phyloP scores from a whole-genome alignment of 2,329 filamentous ascomycete species.

The Aurifilum marmelostoma region DNA sequence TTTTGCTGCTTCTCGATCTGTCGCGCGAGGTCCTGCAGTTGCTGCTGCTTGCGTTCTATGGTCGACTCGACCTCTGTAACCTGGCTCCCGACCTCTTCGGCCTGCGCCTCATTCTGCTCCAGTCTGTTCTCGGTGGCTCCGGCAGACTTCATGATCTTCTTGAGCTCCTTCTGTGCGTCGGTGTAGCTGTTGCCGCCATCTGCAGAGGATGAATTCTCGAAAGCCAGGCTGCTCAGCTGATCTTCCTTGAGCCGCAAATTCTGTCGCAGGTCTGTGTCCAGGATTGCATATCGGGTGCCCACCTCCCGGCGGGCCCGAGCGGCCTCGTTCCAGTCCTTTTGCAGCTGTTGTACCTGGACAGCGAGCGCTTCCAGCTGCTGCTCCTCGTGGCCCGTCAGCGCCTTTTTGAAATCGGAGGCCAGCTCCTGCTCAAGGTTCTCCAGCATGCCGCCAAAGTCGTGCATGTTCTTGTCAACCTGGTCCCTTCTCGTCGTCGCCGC shows the following conservation, averaged over 20 bases:
- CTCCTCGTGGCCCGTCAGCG: slow-evolving; percentile 81
- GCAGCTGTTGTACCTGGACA: slow-evolving; percentile 70
- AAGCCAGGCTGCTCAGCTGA: slow-evolving; percentile 76
- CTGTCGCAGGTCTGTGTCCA: slow-evolving; percentile 87
- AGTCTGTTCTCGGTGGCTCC: slow-evolving; percentile 70
- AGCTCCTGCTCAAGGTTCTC: slow-evolving; percentile 80
- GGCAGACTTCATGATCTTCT: slow-evolving; percentile 73
- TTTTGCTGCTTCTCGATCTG: slow-evolving; percentile 86
- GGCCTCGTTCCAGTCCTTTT: slow-evolving; percentile 75
- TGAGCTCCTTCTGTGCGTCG: slow-evolving; percentile 79
- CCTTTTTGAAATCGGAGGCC: slow-evolving; percentile 88
- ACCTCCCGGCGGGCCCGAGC: slow-evolving; percentile 75
- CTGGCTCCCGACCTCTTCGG: slow-evolving; percentile 57
- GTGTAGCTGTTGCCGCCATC: slow-evolving; percentile 70
- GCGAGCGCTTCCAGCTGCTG: slow-evolving; percentile 74
- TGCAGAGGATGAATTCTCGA: slow-evolving; percentile 61
- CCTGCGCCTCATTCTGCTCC: slow-evolving; percentile 71
- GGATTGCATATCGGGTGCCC: slow-evolving; percentile 77
- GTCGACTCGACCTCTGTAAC: slow-evolving; percentile 59
- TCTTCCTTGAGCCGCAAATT: slow-evolving; percentile 87
- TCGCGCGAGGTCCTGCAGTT: slow-evolving; percentile 74
- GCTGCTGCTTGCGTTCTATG: slow-evolving; percentile 67
- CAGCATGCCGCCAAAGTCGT: slow-evolving; percentile 75
- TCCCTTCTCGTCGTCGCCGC: slow-evolving; percentile 66
- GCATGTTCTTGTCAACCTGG: slow-evolving; percentile 74